Evolutionary conservation across 495 filamentous ascomycete species (phyloP), one percentile per base, ranked within the genome.

Genomic region (Penicillium pulvis): DNA sequence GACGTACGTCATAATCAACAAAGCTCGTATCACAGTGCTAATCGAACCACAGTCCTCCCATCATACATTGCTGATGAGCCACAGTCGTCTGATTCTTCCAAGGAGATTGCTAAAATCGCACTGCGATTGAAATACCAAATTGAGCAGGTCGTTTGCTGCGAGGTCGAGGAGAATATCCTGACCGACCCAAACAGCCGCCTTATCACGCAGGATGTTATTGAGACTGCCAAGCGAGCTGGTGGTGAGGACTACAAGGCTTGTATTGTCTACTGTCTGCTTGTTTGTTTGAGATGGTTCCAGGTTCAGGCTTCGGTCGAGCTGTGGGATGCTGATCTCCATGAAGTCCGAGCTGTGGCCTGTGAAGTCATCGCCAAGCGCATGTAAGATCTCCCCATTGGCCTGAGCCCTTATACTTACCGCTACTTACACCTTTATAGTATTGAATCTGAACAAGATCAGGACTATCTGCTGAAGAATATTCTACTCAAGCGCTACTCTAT

Each of bases 341-440:
- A 87, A 50, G 77, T 89, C 23, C 83, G 93, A 19, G 92, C 91
- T 8, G 73, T 83, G 17, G 93, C 95, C n/a, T 94, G 90, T 70
- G 94, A 98, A 72, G 85, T 97, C 42, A 89, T 98, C 53, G 92
- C 95, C n/a, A 98, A 97, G 79, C 80, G 81, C 41, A 86, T 97
- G 86, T 87, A 76, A 52, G 62, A 39, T 16, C 46, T 10, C 46
- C 33, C 17, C 28, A 8, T 17, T 3, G 30, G 36, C 45, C 12
- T 45, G 9, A 10, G 39, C 16, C 6, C 30, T 16, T 2, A 51
- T 6, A 10, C 16, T 19, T 11, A 19, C 14, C 6, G 9, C 55
- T 55, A n/a, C 63, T 66, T 19, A 71, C 43, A 4, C 19, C 2
- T 11, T 28, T 52, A 26, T 56, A 87, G 82, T 62, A 97, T 98